Base-by-base conservation (phyloP, 2,329 filamentous ascomycete genomes). In the Tolypocladium ovalisporum region DNA sequence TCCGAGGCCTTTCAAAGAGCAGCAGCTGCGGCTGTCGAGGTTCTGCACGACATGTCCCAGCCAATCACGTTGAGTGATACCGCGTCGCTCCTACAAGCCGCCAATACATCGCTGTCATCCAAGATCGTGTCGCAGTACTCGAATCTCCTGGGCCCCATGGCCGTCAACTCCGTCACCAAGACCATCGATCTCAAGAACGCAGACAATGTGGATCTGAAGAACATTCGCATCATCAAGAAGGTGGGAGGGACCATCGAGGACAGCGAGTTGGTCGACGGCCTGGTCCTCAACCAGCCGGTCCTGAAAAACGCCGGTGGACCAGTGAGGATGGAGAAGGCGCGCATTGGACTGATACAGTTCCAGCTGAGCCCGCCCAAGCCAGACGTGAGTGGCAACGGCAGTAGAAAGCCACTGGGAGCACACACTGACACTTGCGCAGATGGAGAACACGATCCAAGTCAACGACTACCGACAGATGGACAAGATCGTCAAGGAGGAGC, bases 391-490 rank as follows among this genome's bases (percentile, higher is more conserved):
- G 22, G 10, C 12, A 17, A 1, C 12, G 10, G 1, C 10, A 15
- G 5, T 6, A 9, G 2, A 19, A 36, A 27, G 32, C 9, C 9
- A 36, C 15, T 19, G 44, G 9, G 42, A 15, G n/a, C 40, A 29
- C 51, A 34, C 56, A 57, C 67, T 70, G 39, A 68, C 61, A 57
- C 3, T 37, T 19, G 32, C 58, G 54, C 65, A 90, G 85, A 99
- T 99, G 94, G 94, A 99, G 79, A 99, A 99, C 77, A 94, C 95
- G 70, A 97, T 99, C 63, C 87, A 96, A 36, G 94, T 99, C 69
- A 99, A 99, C 75, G 94, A 99, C 79, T 99, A 99, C 82, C 85
- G 94, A 70, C 94, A 99, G 74, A 99, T 99, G 94, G 94, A 99
- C 80, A 99, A 97, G 83, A 99, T 99, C 64, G 84, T 99, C 66